Conservation (phyloP, 441 rosid species). For the Jatropha multifida region DNA sequence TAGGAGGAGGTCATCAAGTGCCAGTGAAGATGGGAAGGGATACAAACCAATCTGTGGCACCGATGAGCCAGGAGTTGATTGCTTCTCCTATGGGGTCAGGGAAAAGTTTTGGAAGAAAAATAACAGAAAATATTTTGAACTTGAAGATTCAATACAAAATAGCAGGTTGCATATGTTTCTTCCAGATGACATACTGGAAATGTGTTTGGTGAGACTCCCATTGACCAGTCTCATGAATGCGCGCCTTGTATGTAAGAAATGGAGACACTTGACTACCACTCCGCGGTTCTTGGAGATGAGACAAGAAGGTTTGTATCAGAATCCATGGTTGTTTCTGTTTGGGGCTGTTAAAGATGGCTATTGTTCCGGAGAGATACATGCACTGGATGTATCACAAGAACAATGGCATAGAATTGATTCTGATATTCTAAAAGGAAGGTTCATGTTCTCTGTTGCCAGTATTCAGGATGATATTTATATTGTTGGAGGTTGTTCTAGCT, state of each 20-base stretch:
- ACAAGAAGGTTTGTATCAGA: constrained; percentile 60
- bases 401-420: constrained; percentile 79
- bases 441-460: constrained; percentile 80
- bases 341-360: constrained; percentile 76
- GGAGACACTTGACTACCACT: constrained; percentile 74
- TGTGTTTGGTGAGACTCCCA: constrained; percentile 92
- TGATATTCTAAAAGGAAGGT: constrained; percentile 72
- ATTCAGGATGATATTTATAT: constrained; percentile 72
- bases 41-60: constrained; percentile 58
- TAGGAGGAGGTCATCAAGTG: constrained; percentile 78
- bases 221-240: constrained; percentile 78
- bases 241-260: constrained; percentile 92
- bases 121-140: constrained; percentile 46
- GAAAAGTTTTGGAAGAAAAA: constrained; percentile 85
- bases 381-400: constrained; percentile 68
- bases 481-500: constrained; percentile 86
- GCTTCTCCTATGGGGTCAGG: constrained; percentile 82
- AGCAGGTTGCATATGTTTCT: constrained; percentile 69
- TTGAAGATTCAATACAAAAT: constrained; percentile 42
- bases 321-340: constrained; percentile 91
- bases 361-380: constrained; percentile 82
- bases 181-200: constrained; percentile 83
- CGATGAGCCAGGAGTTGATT: constrained; percentile 76
- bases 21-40: constrained; percentile 72
- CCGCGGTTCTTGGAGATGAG: constrained; percentile 72